Percentiles rank a stretch among this genome's conserved stretches.
These are phyloP conservation scores for Phytophthora multivora DNA, from an alignment of 352 stramenopile species.

Conservation along the genomic window DNA sequence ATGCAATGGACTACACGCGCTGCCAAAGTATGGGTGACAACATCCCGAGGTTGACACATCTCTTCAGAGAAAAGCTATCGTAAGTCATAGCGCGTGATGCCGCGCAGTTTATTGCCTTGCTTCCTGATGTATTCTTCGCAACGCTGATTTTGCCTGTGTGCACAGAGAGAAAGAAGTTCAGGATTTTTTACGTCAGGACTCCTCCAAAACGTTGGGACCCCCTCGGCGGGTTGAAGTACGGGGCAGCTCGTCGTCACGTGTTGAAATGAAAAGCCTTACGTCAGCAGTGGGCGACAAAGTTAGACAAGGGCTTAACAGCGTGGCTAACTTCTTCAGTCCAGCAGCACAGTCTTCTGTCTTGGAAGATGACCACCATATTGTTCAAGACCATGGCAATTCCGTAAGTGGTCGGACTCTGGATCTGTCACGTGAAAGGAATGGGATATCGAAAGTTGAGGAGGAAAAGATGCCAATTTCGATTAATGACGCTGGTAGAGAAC, in stretches of 20 bases:
- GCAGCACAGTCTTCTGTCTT: slow-evolving; percentile 20
- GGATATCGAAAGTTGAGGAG: slow-evolving; percentile 9
- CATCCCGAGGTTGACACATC: slow-evolving; percentile 31
- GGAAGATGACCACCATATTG: slow-evolving; percentile 11
- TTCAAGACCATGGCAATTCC: slow-evolving; percentile 2
- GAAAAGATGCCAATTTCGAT: slow-evolving; percentile 26
- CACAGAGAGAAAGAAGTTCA: slow-evolving; percentile 32
- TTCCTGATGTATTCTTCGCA: not conserved
- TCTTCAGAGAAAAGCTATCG: slow-evolving; percentile 47
- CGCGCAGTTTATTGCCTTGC: not conserved
- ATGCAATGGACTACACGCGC: slow-evolving; percentile 61
- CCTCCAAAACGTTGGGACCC: not conserved
- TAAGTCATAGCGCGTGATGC: too few relatives aligned
- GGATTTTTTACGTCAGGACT: slow-evolving; percentile 17
- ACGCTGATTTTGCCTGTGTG: not conserved
- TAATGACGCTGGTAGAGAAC: slow-evolving; percentile 6
- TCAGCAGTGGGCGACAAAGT: slow-evolving; percentile 15
- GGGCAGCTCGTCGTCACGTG: slow-evolving; percentile 3
- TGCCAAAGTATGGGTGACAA: slow-evolving; percentile 64
- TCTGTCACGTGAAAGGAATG: slow-evolving; percentile 19
- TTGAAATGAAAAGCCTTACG: not conserved
- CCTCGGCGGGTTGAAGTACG: slow-evolving; percentile 7
- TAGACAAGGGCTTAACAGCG: slow-evolving; percentile 17
- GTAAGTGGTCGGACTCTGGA: slow-evolving; percentile 16
- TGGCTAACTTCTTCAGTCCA: slow-evolving; percentile 31